Percentiles rank a stretch among this genome's conserved stretches.
phyloP scores from a whole-genome alignment of 345 rosid species.

The Clarkia xantiana region DNA sequence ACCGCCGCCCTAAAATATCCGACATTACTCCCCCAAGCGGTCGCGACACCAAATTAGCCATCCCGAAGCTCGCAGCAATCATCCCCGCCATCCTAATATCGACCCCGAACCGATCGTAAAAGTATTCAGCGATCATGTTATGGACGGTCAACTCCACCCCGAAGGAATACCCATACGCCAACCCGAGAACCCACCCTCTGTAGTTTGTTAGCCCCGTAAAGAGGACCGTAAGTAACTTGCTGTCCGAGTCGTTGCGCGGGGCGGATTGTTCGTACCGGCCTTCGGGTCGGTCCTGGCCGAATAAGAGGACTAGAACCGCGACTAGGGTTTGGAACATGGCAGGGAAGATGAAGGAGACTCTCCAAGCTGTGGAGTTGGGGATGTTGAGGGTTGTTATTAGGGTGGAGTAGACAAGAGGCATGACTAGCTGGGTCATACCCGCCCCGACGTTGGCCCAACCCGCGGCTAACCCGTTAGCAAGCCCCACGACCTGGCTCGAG shows the following conservation, averaged over 20 bases:
- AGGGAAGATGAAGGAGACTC: slow-evolving; percentile 45
- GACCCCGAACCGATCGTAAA: slow-evolving; percentile 58
- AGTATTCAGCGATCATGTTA: slow-evolving; percentile 59
- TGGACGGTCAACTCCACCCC: slow-evolving; percentile 69
- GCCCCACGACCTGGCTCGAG: slow-evolving; percentile 51
- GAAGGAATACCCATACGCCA: slow-evolving; percentile 45
- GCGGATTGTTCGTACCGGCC: slow-evolving; percentile 12
- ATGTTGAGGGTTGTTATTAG: slow-evolving; percentile 9
- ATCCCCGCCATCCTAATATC: slow-evolving; percentile 49
- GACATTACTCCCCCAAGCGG: slow-evolving; percentile 68
- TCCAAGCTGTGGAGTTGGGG: slow-evolving; percentile 40
- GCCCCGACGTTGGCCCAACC: slow-evolving; percentile 78
- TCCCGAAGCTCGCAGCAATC: slow-evolving; percentile 54
- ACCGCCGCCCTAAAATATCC: slow-evolving; percentile 36
- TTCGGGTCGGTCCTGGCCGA: slow-evolving; percentile 51
- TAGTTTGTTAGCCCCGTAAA: slow-evolving; percentile 44
- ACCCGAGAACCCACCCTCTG: slow-evolving; percentile 64
- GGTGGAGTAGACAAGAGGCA: slow-evolving; percentile 48
- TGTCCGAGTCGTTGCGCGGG: not conserved
- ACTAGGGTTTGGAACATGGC: slow-evolving; percentile 37
- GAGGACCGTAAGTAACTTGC: slow-evolving; percentile 20
- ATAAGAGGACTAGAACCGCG: slow-evolving; percentile 34
- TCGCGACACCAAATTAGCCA: slow-evolving; percentile 47
- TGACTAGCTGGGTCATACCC: slow-evolving; percentile 51
- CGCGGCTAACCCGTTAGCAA: slow-evolving; percentile 64